A percentile compares a stretch with the other conserved stretches of the same genome.
These are phyloP conservation scores for Xylaria grammica DNA, from an alignment of 495 filamentous ascomycete species.

Conservation along the genomic window DNA sequence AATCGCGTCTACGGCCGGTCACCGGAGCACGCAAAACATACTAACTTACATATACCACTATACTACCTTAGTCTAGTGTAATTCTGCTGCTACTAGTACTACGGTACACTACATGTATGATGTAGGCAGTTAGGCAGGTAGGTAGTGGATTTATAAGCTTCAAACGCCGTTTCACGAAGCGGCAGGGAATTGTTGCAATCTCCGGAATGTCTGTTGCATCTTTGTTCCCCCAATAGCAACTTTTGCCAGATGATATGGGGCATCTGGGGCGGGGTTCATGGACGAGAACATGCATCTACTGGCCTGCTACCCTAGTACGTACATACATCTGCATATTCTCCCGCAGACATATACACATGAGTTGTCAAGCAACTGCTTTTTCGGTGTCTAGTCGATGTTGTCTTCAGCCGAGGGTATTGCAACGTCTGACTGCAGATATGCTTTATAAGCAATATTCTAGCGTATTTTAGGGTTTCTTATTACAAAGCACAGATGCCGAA, in stretches of 20 bases:
- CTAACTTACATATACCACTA: too few species aligned
- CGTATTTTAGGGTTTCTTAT: too few species aligned
- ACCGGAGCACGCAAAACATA: slow-evolving; percentile 11
- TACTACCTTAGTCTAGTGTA: too few species aligned
- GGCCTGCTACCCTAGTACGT: not conserved
- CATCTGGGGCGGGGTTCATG: slow-evolving; percentile 1
- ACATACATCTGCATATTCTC: slow-evolving; percentile 19
- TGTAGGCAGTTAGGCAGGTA: too few species aligned
- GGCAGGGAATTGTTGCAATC: slow-evolving; percentile 8
- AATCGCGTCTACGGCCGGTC: not conserved
- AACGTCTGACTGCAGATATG: slow-evolving; percentile 4
- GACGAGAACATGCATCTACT: too few species aligned
- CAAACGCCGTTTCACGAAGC: not conserved
- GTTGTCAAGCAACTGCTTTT: slow-evolving; percentile 1
- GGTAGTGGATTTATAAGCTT: slow-evolving; percentile 16
- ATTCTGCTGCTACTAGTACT: not conserved
- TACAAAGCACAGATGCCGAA: slow-evolving; percentile 12
- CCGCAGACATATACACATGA: not conserved
- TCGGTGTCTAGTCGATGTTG: slow-evolving; percentile 7
- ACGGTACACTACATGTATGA: too few species aligned
- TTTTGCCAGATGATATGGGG: not conserved
- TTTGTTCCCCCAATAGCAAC: not conserved
- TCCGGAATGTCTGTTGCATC: not conserved
- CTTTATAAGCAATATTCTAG: slow-evolving; percentile 14
- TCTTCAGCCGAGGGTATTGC: slow-evolving; percentile 13